A percentile compares a stretch with the other conserved stretches of the same genome.
phyloP scores from a whole-genome alignment of 306 rosid genomes.

The Senna tora region DNA sequence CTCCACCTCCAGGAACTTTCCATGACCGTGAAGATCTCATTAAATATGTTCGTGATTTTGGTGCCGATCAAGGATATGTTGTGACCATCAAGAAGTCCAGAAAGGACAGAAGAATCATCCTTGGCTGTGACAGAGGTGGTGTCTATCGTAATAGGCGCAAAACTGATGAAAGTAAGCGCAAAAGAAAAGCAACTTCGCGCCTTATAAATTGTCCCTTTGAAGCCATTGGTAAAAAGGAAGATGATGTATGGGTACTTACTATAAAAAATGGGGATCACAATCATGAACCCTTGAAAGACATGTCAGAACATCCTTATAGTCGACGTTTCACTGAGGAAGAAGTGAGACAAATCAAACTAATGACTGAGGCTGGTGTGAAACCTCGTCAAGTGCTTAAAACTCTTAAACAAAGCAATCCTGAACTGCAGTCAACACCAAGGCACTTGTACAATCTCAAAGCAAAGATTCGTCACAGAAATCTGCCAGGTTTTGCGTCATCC shows the following conservation, averaged over 20 bases:
- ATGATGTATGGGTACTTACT: slow-evolving; percentile 67
- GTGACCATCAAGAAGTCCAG: slow-evolving; percentile 85
- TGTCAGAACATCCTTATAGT: slow-evolving; percentile 81
- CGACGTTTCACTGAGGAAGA: slow-evolving; percentile 79
- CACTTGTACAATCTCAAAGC: slow-evolving; percentile 84
- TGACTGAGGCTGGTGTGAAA: slow-evolving; percentile 80
- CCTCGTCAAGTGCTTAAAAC: slow-evolving; percentile 82
- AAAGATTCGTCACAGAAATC: slow-evolving; percentile 76
- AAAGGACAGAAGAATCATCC: slow-evolving; percentile 82
- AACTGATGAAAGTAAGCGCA: slow-evolving; percentile 73
- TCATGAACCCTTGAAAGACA: slow-evolving; percentile 76
- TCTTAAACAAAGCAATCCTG: slow-evolving; percentile 76
- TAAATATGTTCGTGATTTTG: slow-evolving; percentile 69
- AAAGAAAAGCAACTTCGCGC: slow-evolving; percentile 74
- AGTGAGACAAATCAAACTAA: slow-evolving; percentile 61
- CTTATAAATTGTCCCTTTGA: slow-evolving; percentile 84
- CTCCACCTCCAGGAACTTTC: slow-evolving; percentile 64
- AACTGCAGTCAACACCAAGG: slow-evolving; percentile 77
- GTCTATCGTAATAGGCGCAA: slow-evolving; percentile 79
- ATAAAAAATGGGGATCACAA: slow-evolving; percentile 73
- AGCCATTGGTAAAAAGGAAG: slow-evolving; percentile 73
- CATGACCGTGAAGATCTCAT: slow-evolving; percentile 77
- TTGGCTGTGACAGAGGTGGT: slow-evolving; percentile 86
- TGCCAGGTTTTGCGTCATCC: slow-evolving; percentile 56
- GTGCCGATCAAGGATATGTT: slow-evolving; percentile 77